These are phyloP conservation scores for Lodderomyces oxycetoniae DNA, from an alignment of 1,139 yeast genomes.

Conservation along the genomic window DNA sequence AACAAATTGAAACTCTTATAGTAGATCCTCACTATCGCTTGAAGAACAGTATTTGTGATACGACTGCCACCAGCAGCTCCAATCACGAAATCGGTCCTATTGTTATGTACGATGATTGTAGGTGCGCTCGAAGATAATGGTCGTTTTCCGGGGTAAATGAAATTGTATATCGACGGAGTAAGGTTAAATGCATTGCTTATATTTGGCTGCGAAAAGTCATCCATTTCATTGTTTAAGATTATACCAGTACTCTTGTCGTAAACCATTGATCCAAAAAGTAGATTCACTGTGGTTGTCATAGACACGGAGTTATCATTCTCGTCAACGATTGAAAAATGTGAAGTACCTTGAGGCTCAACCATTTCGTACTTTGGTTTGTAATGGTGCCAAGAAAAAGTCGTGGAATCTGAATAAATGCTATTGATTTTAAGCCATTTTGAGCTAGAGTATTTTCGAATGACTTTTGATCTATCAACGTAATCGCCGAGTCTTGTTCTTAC, in stretches of 20 bases:
- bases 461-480: constrained; percentile 18
- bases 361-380: constrained; percentile 76
- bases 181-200: constrained; percentile 72
- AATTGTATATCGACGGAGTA: constrained; percentile 76
- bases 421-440: constrained; percentile 52
- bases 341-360: constrained; percentile 79
- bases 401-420: constrained; percentile 45
- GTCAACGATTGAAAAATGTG: constrained; percentile 80
- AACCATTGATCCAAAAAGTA: constrained; percentile 75
- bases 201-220: constrained; percentile 81
- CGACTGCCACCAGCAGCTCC: constrained; percentile 97
- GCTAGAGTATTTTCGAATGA: constrained; percentile 29
- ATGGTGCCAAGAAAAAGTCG: constrained; percentile 63
- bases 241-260: constrained; percentile 82
- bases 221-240: constrained; percentile 87
- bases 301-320: constrained; percentile 68
- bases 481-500: constrained; percentile 84
- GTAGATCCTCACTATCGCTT: constrained; percentile 66
- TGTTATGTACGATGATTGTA: constrained; percentile 49
- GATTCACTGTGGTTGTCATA: constrained; percentile 87
- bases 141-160: constrained; percentile 66
- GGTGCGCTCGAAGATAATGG: constrained; percentile 87
- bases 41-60: constrained; percentile 79
- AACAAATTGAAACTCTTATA: constrained; percentile 55
- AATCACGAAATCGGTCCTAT: constrained; percentile 58